phyloP scores from a whole-genome alignment of 2,329 filamentous ascomycete genomes.

The Scleromitrula shiraiana region DNA sequence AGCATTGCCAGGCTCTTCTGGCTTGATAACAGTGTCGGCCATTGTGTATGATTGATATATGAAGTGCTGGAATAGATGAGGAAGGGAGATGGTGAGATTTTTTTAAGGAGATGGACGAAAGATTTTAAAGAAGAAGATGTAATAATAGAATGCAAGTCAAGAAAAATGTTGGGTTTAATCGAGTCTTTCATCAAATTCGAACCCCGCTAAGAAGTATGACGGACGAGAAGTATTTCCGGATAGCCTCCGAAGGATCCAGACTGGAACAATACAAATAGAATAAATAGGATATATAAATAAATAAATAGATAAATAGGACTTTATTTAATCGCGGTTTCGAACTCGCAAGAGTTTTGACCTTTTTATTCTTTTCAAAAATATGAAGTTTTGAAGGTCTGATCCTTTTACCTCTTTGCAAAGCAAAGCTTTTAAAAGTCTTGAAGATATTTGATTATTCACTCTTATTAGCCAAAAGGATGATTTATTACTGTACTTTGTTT shows the following conservation, averaged over 20 bases:
- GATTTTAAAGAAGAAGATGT: conserved; percentile 12
- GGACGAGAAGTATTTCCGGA: conserved; percentile 6
- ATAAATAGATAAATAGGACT: no score
- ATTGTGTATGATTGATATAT: conserved; percentile 27
- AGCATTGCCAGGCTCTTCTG: conserved; percentile 41
- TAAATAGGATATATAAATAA: neutral
- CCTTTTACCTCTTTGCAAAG: no score
- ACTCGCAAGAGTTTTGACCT: neutral
- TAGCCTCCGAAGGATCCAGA: conserved; percentile 1
- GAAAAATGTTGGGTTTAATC: conserved; percentile 3
- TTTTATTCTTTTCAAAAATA: neutral
- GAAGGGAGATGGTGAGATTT: neutral
- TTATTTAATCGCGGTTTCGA: neutral
- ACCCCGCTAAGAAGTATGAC: conserved; percentile 5
- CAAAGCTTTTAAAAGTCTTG: no score
- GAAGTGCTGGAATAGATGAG: neutral
- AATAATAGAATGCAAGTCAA: conserved; percentile 11
- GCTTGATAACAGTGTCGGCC: conserved; percentile 43
- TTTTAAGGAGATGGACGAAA: conserved; percentile 10
- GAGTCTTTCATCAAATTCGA: conserved; percentile 2
- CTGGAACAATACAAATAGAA: neutral
- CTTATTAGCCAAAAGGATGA: no score
- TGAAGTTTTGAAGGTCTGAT: neutral
- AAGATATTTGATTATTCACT: no score
- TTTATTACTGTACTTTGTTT: no score